Conservation (phyloP, 2,329 filamentous ascomycete species). For the Colletotrichum endophyticum region DNA sequence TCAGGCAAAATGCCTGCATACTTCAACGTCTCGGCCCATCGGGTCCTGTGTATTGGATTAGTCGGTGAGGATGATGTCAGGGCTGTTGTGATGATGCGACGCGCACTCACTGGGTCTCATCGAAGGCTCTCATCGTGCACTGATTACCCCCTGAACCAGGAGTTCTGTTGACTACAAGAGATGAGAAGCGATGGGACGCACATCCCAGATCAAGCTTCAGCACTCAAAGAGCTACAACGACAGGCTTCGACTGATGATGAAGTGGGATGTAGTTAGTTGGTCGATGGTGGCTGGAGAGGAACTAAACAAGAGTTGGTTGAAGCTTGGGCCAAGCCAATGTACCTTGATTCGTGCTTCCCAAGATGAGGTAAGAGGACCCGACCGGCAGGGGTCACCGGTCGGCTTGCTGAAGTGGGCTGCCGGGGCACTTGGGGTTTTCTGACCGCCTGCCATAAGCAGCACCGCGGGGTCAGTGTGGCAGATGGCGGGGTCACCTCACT, state of each 20-base stretch:
- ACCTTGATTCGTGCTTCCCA: background rate
- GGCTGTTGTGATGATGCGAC: background rate
- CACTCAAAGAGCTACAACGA: background rate
- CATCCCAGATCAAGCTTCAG: conserved; percentile 5
- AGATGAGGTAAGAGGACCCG: conserved; percentile 1
- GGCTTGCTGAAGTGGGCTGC: background rate
- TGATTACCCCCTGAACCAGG: background rate
- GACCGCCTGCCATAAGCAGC: conserved; percentile 7
- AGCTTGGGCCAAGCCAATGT: conserved; percentile 16
- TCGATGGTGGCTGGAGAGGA: conserved; percentile 10
- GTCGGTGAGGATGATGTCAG: conserved; percentile 23
- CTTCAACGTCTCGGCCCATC: conserved; percentile 70
- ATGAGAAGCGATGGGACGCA: background rate
- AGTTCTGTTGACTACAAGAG: background rate
- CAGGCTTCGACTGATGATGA: background rate
- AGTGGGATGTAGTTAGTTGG: conserved; percentile 5
- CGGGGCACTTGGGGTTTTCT: background rate
- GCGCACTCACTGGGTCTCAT: conserved; percentile 17
- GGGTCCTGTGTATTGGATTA: conserved; percentile 49
- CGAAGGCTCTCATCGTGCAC: conserved; percentile 9
- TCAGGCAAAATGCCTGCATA: conserved; percentile 63
- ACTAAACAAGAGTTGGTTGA: background rate
- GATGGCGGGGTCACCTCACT: background rate
- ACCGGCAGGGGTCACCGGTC: background rate
- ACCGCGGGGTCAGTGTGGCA: conserved; percentile 3